Evolutionary conservation across 2,329 filamentous ascomycete genomes (phyloP).

Genomic region (Aspergillus ibericus): DNA sequence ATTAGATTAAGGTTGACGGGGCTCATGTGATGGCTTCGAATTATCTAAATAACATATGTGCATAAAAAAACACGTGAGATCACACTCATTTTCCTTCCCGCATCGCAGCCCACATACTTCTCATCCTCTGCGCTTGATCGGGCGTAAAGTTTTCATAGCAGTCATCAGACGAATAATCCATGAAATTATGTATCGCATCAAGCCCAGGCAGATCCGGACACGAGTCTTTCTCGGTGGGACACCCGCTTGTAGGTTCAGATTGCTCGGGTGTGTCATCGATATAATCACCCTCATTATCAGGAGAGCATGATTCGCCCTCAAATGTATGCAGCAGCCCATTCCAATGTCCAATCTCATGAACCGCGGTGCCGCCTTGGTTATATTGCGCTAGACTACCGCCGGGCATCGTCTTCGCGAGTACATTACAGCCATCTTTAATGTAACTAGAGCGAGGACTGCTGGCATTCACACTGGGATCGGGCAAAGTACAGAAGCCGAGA

Average conservation of each 20-base stretch:
- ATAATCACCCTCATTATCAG: conserved; percentile 41
- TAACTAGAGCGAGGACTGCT: conserved; percentile 43
- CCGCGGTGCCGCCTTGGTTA: conserved; percentile 46
- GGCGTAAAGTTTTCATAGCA: conserved; percentile 57
- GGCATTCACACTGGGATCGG: conserved; percentile 41
- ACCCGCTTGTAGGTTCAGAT: conserved; percentile 60
- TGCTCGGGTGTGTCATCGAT: conserved; percentile 48
- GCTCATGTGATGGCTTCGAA: no score
- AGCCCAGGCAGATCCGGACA: conserved; percentile 48
- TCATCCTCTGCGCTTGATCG: conserved; percentile 53
- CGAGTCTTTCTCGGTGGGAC: conserved; percentile 52
- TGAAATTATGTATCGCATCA: conserved; percentile 60
- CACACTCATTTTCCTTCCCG: conserved; percentile 34
- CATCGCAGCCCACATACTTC: conserved; percentile 51
- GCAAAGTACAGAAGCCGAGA: conserved; percentile 57
- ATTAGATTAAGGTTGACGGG: no score
- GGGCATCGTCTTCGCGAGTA: conserved; percentile 59
- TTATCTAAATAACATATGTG: background rate
- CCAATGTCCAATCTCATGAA: conserved; percentile 52
- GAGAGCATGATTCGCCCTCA: conserved; percentile 39
- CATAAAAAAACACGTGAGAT: background rate
- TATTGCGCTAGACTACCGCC: conserved; percentile 52
- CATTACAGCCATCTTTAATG: conserved; percentile 57
- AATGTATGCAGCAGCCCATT: conserved; percentile 49
- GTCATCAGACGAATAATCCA: conserved; percentile 60